Evolutionary conservation across 2,329 filamentous ascomycete genomes (phyloP), one percentile per base, ranked within the genome.

Genomic region (Alternaria triticina): DNA sequence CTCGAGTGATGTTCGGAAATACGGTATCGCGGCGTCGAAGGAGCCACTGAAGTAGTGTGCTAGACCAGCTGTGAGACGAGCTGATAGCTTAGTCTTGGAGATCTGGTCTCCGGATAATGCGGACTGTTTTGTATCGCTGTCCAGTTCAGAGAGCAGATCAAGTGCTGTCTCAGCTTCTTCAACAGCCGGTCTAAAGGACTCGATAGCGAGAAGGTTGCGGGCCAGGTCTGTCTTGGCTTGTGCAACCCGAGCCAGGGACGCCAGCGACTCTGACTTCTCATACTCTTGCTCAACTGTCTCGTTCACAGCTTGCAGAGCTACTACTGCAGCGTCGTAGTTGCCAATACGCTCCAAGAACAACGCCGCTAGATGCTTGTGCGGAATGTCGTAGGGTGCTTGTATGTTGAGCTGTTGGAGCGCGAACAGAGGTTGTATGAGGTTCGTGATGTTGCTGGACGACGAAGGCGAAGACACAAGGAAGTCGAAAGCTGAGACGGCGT

Each of bases 201-300:
- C 84, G 7, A 86, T 82, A 0, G 93, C 92, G 0, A 99, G 87
- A 58, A 94, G 90, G 20, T 90, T 90, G n/a, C 96, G 88, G 7
- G 93, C 92, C 10, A 97, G 86, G 76, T 99, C 96, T 0, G 92
- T 88, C 78, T 94, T 96, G 23, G 92, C 92, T 62, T 96, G 86
- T 1, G 93, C 91, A 77, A 94, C 97, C 22, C 86, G 88, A 6
- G 88, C 89, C 12, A 98, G 87, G 6, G 92, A 87, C 11, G 89
- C 82, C 0, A 89, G 79, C 0, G 93, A 95, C 78, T 98, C 94
- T 0, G 91, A 91, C 6, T 87, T 85, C 80, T 98, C 95, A 74
- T 94, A 99, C 59, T 94, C 90, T 7, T 88, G 85, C 81, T 98
- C 95, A 6, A 95, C 86, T 0, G 82, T 83, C 5, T 85, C 82